These are phyloP conservation scores for Carex littledalei DNA, from an alignment of 176 grass and related monocot genomes.

Conservation along the genomic window DNA sequence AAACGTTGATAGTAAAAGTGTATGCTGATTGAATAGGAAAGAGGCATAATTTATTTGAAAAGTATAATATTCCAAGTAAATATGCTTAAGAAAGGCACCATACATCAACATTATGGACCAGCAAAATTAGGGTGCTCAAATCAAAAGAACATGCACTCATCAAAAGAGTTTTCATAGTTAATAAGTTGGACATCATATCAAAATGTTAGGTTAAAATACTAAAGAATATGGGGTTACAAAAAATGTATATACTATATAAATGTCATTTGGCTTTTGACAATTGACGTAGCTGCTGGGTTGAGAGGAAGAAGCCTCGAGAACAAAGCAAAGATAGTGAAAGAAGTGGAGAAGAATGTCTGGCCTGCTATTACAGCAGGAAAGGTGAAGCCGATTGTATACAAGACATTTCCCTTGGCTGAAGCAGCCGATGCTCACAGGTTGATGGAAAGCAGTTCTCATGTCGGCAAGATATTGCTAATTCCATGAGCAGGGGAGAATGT, in stretches of 20 bases:
- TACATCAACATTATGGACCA: not conserved
- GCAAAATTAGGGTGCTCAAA: not conserved
- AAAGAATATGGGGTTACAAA: not conserved
- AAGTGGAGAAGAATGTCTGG: slow-evolving; percentile 81
- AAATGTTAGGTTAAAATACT: too few relatives aligned
- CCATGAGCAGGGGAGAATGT: slow-evolving; percentile 27
- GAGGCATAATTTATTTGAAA: not conserved
- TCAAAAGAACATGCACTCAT: not conserved
- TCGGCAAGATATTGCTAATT: slow-evolving; percentile 81
- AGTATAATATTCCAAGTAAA: not conserved
- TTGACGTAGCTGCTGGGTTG: slow-evolving; percentile 49
- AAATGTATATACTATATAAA: not conserved
- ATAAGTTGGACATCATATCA: not conserved
- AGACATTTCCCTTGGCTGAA: slow-evolving; percentile 52
- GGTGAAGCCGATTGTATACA: slow-evolving; percentile 71
- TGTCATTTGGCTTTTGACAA: not conserved
- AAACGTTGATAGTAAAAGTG: not conserved
- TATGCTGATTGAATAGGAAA: not conserved
- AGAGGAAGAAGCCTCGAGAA: slow-evolving; percentile 42
- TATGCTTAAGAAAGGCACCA: not conserved
- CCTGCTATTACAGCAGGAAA: slow-evolving; percentile 46
- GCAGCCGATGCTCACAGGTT: slow-evolving; percentile 67
- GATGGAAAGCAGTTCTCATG: slow-evolving; percentile 65
- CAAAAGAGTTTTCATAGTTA: not conserved
- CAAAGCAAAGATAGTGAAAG: slow-evolving; percentile 66